These are phyloP conservation scores for Fermentozyma sake DNA, from an alignment of 1,139 yeast species.

Conservation along the genomic window DNA sequence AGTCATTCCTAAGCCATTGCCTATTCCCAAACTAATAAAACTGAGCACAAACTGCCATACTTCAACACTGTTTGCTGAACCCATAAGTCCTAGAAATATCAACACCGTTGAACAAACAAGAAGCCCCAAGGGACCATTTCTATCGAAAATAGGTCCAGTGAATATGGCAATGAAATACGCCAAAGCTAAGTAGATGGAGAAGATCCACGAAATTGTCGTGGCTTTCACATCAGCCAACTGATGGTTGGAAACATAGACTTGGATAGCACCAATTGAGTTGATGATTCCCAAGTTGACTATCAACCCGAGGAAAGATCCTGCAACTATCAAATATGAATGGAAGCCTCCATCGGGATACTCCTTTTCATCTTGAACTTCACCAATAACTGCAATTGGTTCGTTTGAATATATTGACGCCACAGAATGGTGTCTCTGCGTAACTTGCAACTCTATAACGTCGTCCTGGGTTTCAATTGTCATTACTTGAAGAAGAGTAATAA, in stretches of 20 bases:
- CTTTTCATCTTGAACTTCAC: neutral
- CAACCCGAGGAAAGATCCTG: conserved; percentile 59
- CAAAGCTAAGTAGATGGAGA: conserved; percentile 52
- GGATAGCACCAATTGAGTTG: conserved; percentile 57
- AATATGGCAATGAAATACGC: conserved; percentile 55
- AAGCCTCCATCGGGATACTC: conserved; percentile 57
- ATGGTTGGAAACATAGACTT: conserved; percentile 50
- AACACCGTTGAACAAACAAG: conserved; percentile 43
- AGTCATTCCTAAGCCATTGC: conserved; percentile 53
- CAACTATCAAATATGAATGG: conserved; percentile 52
- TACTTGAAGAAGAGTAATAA: too few species aligned
- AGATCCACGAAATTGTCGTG: conserved; percentile 58
- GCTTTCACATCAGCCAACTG: conserved; percentile 41
- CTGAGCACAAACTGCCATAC: conserved; percentile 59
- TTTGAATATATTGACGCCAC: too few species aligned
- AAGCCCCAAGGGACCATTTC: conserved; percentile 47
- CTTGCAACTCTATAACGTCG: too few species aligned
- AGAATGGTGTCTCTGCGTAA: too few species aligned
- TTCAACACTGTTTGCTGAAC: conserved; percentile 47
- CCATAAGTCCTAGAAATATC: conserved; percentile 45
- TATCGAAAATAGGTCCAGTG: conserved; percentile 61
- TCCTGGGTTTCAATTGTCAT: too few species aligned
- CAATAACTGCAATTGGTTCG: conserved; percentile 1
- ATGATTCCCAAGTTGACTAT: conserved; percentile 60
- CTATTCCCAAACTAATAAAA: conserved; percentile 54